Percentiles rank a stretch among this genome's conserved stretches.
These are phyloP conservation scores for Xylaria sp. DNA, from an alignment of 495 filamentous ascomycete genomes.

Conservation along the genomic window DNA sequence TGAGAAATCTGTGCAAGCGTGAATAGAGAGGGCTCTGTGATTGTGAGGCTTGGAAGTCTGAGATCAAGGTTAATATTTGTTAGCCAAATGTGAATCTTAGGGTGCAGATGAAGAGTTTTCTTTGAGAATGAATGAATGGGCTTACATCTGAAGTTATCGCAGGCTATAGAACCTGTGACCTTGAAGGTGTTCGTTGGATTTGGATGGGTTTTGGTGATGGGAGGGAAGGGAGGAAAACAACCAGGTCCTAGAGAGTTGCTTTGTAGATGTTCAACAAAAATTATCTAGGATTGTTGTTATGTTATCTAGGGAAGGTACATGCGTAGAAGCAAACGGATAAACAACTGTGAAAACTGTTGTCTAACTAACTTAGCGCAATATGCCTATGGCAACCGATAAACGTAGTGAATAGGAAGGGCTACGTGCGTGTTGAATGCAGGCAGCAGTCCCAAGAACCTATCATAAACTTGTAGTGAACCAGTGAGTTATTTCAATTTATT, in stretches of 20 bases:
- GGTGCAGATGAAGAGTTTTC: background rate
- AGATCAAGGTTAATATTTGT: no score
- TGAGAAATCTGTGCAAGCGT: background rate
- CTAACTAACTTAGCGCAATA: background rate
- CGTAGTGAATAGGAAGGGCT: background rate
- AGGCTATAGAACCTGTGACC: background rate
- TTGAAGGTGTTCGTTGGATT: background rate
- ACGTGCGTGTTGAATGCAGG: background rate
- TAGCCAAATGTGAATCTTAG: background rate
- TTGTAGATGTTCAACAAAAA: background rate
- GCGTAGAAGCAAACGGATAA: background rate
- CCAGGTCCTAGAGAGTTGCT: background rate
- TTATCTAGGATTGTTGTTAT: background rate
- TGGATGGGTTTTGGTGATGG: no score
- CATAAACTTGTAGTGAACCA: background rate
- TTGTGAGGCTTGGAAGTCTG: background rate
- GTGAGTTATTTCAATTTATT: background rate
- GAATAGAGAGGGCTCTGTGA: background rate
- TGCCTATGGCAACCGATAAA: background rate
- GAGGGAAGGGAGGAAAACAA: background rate
- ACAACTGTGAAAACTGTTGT: background rate
- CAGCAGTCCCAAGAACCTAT: background rate
- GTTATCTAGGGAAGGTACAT: background rate
- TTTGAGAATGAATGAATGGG: background rate
- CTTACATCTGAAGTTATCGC: conserved; percentile 5